These are phyloP conservation scores for Nicotiana otophora DNA, from an alignment of 257 asterid species.

Conservation along the genomic window DNA sequence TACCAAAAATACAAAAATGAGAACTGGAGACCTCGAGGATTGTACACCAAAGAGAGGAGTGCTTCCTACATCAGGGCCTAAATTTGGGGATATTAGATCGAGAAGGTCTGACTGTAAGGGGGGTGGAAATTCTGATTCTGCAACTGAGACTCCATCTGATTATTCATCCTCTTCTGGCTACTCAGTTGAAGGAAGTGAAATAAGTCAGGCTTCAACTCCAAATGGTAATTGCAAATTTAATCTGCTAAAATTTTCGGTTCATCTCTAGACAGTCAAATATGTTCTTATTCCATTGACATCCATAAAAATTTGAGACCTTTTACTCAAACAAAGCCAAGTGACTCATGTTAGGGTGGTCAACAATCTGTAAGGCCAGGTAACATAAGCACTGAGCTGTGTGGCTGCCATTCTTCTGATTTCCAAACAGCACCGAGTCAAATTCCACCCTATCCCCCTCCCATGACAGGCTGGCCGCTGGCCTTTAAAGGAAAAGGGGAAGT, in stretches of 20 bases:
- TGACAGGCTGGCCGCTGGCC: neutral
- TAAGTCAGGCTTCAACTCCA: conserved; percentile 38
- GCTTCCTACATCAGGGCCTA: conserved; percentile 31
- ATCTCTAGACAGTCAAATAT: neutral
- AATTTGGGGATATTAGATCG: conserved; percentile 41
- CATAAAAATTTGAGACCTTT: neutral
- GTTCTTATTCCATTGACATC: neutral
- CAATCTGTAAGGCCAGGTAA: neutral
- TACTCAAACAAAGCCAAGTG: neutral
- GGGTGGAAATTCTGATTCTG: conserved; percentile 31
- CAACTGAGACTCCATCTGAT: conserved; percentile 43
- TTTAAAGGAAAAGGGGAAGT: neutral
- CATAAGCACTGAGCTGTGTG: neutral
- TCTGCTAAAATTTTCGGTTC: neutral
- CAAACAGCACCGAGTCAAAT: neutral
- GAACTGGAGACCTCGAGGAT: conserved; percentile 13
- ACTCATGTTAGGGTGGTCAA: neutral
- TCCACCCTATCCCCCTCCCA: neutral
- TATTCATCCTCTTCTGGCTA: conserved; percentile 49
- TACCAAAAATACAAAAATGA: conserved; percentile 16
- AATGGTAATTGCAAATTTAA: conserved; percentile 35
- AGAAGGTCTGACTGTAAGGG: conserved; percentile 55
- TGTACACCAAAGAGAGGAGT: conserved; percentile 33
- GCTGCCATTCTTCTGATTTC: conserved; percentile 1
- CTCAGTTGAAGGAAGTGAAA: conserved; percentile 49